These are phyloP conservation scores for Melampsora americana DNA, from an alignment of 1,284 basidiomycete genomes.

Conservation along the genomic window DNA sequence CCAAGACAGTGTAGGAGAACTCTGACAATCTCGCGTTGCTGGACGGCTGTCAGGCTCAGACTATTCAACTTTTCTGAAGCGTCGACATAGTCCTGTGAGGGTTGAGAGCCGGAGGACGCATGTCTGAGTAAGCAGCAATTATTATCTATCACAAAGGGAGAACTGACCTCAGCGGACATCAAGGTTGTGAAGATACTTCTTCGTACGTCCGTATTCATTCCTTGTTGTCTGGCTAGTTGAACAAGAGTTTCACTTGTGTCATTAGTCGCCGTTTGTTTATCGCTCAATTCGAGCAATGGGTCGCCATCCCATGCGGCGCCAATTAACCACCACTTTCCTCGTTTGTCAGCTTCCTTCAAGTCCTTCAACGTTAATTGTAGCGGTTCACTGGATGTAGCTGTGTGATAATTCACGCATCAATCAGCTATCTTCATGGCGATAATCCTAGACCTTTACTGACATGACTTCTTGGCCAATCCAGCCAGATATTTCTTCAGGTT, in stretches of 20 bases:
- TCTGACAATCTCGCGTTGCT: conserved; percentile 88
- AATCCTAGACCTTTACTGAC: conserved; percentile 56
- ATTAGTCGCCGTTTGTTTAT: conserved; percentile 46
- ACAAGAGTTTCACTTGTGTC: conserved; percentile 61
- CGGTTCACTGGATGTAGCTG: conserved; percentile 76
- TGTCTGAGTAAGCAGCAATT: too few relatives aligned
- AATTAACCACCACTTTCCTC: conserved; percentile 98
- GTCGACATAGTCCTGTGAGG: conserved; percentile 78
- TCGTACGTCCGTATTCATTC: conserved; percentile 97
- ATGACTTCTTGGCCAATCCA: conserved; percentile 69
- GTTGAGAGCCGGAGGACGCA: neutral
- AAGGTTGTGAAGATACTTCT: conserved; percentile 85
- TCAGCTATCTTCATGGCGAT: conserved; percentile 23
- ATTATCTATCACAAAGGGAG: neutral
- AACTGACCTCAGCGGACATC: conserved; percentile 82
- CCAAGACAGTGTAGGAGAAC: conserved; percentile 90
- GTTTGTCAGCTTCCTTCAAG: conserved; percentile 74
- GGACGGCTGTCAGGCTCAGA: conserved; percentile 78
- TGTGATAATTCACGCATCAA: neutral
- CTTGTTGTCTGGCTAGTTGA: conserved; percentile 81
- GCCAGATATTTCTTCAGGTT: conserved; percentile 76
- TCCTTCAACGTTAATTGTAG: conserved; percentile 80
- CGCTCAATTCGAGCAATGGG: conserved; percentile 66
- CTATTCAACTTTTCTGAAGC: conserved; percentile 81
- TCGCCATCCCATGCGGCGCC: conserved; percentile 95